Base-by-base conservation (phyloP, 768 basidiomycete genomes). In the Amanita muscaria region DNA sequence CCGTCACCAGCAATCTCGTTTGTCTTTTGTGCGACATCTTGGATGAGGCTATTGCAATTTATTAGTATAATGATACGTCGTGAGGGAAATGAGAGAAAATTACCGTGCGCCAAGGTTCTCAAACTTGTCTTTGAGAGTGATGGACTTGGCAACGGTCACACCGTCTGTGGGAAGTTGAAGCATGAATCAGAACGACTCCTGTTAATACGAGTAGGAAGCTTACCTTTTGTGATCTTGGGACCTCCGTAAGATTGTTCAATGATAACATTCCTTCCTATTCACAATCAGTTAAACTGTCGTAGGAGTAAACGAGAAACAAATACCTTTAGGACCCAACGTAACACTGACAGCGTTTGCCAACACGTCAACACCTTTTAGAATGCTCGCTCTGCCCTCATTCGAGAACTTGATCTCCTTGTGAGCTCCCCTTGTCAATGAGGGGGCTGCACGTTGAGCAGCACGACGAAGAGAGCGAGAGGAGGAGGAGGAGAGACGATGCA, bases 331-430 rank as follows among this genome's bases (percentile, higher is more conserved):
- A 47, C 94, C 94, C 19, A 98, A 79, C 32, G 94, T 99, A 39
- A 96, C 91, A 53, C 82, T 83, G 61, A 98, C 94, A 48, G 94
- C 93, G 63, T 97, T 91, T 48, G 94, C 93, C 53, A 99, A 82
- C 57, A 94, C 73, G 67, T 98, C 93, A 51, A 99, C 92, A 65
- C 94, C 94, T 64, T 84, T 85, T 54, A 97, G 76, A 67, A 96
- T 94, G 65, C 80, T 79, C 23, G 91, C 89, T 51, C 93, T 79
- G 53, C 92, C 92, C 53, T 91, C 90, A 64, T 97, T 93, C 59
- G 85, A 87, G 68, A 98, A 97, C 68, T 86, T 84, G 64, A 98
- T 88, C 64, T 96, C 92, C 77, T 96, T 96, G 77, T 93, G 88
- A 14, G 80, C 85, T 49, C 83, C 81, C 46, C 88, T 81, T 22